Evolutionary conservation across 1,139 yeast species (phyloP).

Genomic region (Pneumocystis murina): DNA sequence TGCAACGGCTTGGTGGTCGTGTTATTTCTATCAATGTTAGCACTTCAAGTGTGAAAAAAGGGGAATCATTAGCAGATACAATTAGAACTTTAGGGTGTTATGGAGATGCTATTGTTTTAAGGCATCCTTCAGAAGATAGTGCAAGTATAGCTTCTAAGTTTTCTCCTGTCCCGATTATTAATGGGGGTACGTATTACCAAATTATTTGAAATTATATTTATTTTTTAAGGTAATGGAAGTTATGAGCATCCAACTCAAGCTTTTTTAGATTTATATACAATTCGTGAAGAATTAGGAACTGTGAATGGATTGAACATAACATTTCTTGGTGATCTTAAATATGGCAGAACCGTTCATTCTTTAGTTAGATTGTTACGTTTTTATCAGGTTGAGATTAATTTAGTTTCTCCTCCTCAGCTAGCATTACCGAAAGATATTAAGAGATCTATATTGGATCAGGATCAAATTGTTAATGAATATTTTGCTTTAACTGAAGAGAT

Average conservation of each 20-base stretch:
- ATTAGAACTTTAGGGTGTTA: slow-evolving; percentile 88
- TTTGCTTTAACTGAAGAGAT: slow-evolving; percentile 68
- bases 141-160: slow-evolving; percentile 91
- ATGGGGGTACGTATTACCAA: slow-evolving; percentile 48
- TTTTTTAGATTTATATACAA: slow-evolving; percentile 88
- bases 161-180: slow-evolving; percentile 92
- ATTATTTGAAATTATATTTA: slow-evolving; percentile 2
- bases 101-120: slow-evolving; percentile 89
- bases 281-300: slow-evolving; percentile 96
- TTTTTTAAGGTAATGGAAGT: slow-evolving; percentile 66
- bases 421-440: slow-evolving; percentile 62
- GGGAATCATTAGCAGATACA: slow-evolving; percentile 95
- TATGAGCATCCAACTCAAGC: slow-evolving; percentile 92
- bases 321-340: slow-evolving; percentile 96
- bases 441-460: slow-evolving; percentile 46
- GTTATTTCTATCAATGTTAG: slow-evolving; percentile 75
- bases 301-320: slow-evolving; percentile 96
- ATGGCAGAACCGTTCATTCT: slow-evolving; percentile 97
- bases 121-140: slow-evolving; percentile 88
- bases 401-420: slow-evolving; percentile 82
- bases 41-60: slow-evolving; percentile 88
- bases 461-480: slow-evolving; percentile 59
- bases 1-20: slow-evolving; percentile 99
- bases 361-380: slow-evolving; percentile 78
- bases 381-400: slow-evolving; percentile 84